Evolutionary conservation across 2,329 filamentous ascomycete genomes (phyloP).

Genomic region (Balansia obtecta): DNA sequence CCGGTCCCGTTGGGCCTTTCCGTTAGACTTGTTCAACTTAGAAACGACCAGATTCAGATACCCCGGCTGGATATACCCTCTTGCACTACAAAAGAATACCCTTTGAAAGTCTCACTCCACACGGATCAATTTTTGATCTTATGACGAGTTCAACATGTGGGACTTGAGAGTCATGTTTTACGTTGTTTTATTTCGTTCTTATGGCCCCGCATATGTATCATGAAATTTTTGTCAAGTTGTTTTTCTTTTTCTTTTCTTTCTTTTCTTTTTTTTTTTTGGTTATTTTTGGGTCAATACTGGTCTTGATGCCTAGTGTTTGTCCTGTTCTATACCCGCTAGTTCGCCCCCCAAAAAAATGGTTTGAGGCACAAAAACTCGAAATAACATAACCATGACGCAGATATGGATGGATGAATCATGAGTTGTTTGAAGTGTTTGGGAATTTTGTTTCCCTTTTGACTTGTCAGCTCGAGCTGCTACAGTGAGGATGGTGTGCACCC

Average conservation of each 20-base stretch:
- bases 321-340: constrained; percentile 24
- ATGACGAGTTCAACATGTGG: background rate
- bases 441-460: background rate
- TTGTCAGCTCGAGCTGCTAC: background rate
- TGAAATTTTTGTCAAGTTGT: constrained; percentile 6
- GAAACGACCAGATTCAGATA: constrained; percentile 39
- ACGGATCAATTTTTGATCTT: background rate
- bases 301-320: constrained; percentile 21
- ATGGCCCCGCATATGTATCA: constrained; percentile 3
- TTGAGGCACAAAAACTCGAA: constrained; percentile 15
- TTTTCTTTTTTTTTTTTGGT: constrained; percentile 10
- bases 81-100: constrained; percentile 45
- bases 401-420: background rate
- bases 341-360: constrained; percentile 17
- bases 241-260: constrained; percentile 6
- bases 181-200: constrained; percentile 10
- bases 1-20: constrained; percentile 80
- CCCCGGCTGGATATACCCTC: constrained; percentile 55
- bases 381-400: constrained; percentile 20
- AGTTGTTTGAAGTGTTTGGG: background rate
- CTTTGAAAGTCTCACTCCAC: constrained; percentile 20
- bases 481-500: background rate
- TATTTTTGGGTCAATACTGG: constrained; percentile 11
- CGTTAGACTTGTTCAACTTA: constrained; percentile 53
- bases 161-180: constrained; percentile 5